Percentiles rank a stretch among this genome's conserved stretches.
Evolutionary conservation across 257 asterid genomes (phyloP).

Genomic region (Capsicum baccatum): DNA sequence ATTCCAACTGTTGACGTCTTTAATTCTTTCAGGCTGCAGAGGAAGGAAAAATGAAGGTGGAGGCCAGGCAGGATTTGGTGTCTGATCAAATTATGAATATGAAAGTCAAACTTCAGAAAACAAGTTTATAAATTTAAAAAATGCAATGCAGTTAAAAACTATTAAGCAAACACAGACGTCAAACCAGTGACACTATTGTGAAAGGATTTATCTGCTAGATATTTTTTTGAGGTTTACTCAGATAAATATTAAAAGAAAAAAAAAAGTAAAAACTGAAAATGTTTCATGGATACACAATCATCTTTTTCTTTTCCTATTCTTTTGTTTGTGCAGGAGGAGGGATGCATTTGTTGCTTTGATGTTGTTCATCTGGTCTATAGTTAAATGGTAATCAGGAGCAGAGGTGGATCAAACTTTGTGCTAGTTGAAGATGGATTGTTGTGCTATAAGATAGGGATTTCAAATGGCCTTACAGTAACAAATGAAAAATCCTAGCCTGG

Average conservation of each 20-base stretch:
- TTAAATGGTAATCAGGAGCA: slow-evolving; percentile 11
- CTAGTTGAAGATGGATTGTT: slow-evolving; percentile 14
- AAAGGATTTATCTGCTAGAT: neutral
- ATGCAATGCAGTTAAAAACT: neutral
- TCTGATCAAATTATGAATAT: slow-evolving; percentile 49
- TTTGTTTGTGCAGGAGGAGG: slow-evolving; percentile 12
- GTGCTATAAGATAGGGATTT: slow-evolving; percentile 18
- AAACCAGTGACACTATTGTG: slow-evolving; percentile 6
- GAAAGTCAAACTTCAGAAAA: slow-evolving; percentile 25
- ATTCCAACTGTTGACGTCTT: slow-evolving; percentile 73
- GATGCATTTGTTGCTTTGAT: neutral
- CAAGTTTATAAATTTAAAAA: neutral
- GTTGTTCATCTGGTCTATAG: slow-evolving; percentile 8
- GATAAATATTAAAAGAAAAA: neutral
- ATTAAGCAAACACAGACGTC: neutral
- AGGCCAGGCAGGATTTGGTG: slow-evolving; percentile 99
- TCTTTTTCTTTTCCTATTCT: neutral
- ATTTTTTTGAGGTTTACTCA: neutral
- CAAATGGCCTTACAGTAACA: slow-evolving; percentile 2
- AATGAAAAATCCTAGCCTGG: slow-evolving; percentile 16
- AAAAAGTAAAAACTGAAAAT: neutral
- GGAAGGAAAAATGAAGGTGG: slow-evolving; percentile 91
- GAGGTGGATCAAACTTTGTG: neutral
- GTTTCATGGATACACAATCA: neutral
- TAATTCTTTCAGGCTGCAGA: slow-evolving; percentile 78